Evolutionary conservation across 306 rosid species (phyloP).

Genomic region (Gynostemma pentaphyllum): DNA sequence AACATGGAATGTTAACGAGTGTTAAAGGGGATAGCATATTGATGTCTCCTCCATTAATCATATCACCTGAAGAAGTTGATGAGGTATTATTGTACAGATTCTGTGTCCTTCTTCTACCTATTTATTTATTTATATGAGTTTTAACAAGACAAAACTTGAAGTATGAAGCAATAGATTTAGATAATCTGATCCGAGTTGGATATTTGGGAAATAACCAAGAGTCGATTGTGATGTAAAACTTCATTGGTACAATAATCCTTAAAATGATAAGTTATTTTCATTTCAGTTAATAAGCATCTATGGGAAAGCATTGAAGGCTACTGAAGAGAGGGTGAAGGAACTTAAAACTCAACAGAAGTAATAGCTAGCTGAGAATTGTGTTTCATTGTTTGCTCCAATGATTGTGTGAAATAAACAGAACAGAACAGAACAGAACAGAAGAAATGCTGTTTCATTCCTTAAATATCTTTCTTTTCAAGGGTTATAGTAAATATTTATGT

Average conservation of each 20-base stretch:
- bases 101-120: too few species aligned
- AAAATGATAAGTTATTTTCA: not conserved
- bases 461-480: too few species aligned
- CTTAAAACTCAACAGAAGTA: constrained; percentile 64
- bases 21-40: constrained; percentile 67
- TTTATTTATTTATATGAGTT: too few species aligned
- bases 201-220: not conserved
- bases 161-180: too few species aligned
- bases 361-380: too few species aligned
- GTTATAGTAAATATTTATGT: too few species aligned
- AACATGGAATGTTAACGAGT: constrained; percentile 73
- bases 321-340: constrained; percentile 70
- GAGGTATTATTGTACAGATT: constrained; percentile 44
- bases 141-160: too few species aligned
- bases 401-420: too few species aligned
- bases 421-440: too few species aligned
- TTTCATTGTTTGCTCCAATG: too few species aligned
- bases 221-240: not conserved
- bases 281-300: constrained; percentile 61
- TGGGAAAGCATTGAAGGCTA: constrained; percentile 65
- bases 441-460: too few species aligned
- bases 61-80: constrained; percentile 55
- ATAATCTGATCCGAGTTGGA: too few species aligned
- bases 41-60: constrained; percentile 78
- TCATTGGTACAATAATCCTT: not conserved